These are phyloP conservation scores for Russula abietina DNA, from an alignment of 768 basidiomycete species.

Conservation along the genomic window DNA sequence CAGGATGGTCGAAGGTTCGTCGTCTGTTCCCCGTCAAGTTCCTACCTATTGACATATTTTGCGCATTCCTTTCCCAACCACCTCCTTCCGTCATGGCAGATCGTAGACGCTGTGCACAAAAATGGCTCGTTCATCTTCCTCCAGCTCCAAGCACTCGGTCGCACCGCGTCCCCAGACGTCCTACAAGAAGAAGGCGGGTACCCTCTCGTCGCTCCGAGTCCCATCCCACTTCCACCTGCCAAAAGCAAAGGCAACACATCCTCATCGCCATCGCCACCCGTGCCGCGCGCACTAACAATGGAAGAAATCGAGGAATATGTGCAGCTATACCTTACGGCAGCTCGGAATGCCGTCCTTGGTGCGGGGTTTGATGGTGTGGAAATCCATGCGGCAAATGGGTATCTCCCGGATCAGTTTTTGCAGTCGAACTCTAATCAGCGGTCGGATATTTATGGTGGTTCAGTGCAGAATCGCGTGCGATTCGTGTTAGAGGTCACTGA, in stretches of 20 bases:
- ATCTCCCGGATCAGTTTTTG: conserved; percentile 36
- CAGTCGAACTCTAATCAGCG: conserved; percentile 36
- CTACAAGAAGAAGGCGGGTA: neutral
- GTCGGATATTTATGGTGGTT: conserved; percentile 43
- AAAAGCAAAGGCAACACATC: no score
- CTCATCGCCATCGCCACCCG: neutral
- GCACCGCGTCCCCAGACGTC: conserved; percentile 19
- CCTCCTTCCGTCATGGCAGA: neutral
- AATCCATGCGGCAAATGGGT: conserved; percentile 31
- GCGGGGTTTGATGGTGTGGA: conserved; percentile 32
- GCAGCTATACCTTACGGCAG: conserved; percentile 31
- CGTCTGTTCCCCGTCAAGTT: neutral
- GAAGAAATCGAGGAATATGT: conserved; percentile 29
- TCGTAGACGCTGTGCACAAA: conserved; percentile 31
- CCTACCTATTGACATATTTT: no score
- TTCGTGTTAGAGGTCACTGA: conserved; percentile 37
- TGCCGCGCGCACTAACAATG: conserved; percentile 24
- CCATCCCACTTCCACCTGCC: neutral
- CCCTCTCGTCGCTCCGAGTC: conserved; percentile 2
- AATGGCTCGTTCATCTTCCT: conserved; percentile 33
- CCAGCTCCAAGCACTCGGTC: conserved; percentile 39
- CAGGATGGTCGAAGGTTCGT: conserved; percentile 43
- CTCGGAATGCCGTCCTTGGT: conserved; percentile 34
- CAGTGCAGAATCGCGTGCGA: conserved; percentile 40
- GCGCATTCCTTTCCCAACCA: no score